Conservation (phyloP, 306 rosid species). For the Calophaca sinica region DNA sequence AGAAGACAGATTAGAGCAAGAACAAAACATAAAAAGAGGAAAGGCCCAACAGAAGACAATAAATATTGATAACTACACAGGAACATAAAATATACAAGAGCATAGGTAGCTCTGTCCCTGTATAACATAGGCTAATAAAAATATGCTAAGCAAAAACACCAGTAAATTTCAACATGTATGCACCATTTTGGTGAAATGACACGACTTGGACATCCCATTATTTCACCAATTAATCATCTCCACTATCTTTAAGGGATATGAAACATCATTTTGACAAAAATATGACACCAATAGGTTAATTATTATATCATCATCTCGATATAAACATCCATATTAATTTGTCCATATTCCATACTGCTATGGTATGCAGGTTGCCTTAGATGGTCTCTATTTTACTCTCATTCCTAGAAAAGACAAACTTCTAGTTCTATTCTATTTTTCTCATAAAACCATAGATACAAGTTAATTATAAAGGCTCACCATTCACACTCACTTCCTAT, state of each 20-base stretch:
- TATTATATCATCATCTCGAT: background rate
- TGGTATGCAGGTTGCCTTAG: background rate
- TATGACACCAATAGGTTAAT: background rate
- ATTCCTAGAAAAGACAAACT: too few species aligned
- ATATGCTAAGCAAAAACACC: background rate
- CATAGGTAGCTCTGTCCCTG: background rate
- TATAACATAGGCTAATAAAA: background rate
- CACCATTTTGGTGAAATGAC: constrained; percentile 5
- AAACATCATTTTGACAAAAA: background rate
- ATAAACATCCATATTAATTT: background rate
- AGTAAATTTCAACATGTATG: background rate
- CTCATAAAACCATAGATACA: too few species aligned
- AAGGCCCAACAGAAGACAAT: background rate
- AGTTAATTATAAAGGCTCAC: too few species aligned
- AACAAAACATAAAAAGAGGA: background rate
- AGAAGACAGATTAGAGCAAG: background rate
- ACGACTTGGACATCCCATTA: background rate
- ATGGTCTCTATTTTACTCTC: too few species aligned
- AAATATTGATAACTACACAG: constrained; percentile 27
- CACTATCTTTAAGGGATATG: background rate
- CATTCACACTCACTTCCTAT: too few species aligned
- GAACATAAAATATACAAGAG: constrained; percentile 5
- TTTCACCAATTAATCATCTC: constrained; percentile 10
- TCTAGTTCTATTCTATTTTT: too few species aligned
- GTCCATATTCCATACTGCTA: background rate